Evolutionary conservation across 805 yeast genomes (phyloP).

Genomic region (Myxozyma mucilagina): DNA sequence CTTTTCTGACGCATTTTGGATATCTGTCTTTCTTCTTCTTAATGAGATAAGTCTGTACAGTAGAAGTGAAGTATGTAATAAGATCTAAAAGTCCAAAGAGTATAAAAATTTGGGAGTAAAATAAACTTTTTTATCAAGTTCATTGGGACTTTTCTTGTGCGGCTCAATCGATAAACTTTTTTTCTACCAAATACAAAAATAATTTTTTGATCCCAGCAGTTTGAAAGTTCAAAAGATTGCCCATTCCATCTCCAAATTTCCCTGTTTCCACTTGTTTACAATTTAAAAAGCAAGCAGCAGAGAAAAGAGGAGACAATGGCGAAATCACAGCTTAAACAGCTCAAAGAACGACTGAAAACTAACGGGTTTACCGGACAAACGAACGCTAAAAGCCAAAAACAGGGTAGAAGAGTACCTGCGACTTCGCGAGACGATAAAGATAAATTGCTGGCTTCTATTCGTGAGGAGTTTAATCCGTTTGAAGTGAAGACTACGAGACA

Average conservation of each 20-base stretch:
- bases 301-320: constrained; percentile 53
- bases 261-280: neutral
- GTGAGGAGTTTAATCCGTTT: constrained; percentile 87
- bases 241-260: neutral
- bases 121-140: neutral
- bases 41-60: neutral
- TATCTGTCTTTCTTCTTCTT: neutral
- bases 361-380: constrained; percentile 88
- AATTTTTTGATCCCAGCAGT: neutral
- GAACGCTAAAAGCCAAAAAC: constrained; percentile 56
- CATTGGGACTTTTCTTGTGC: constrained; percentile 7
- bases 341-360: constrained; percentile 72
- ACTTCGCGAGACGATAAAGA: constrained; percentile 67
- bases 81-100: too few species aligned
- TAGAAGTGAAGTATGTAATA: neutral
- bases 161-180: neutral
- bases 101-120: neutral
- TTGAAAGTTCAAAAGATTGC: neutral
- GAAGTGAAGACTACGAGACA: constrained; percentile 71
- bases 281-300: neutral
- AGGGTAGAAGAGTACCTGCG: constrained; percentile 32
- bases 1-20: constrained; percentile 86
- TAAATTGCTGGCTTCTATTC: constrained; percentile 56
- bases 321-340: constrained; percentile 82
- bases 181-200: neutral